These are phyloP conservation scores for Usnea hakonensis DNA, from an alignment of 495 filamentous ascomycete genomes.

Conservation along the genomic window DNA sequence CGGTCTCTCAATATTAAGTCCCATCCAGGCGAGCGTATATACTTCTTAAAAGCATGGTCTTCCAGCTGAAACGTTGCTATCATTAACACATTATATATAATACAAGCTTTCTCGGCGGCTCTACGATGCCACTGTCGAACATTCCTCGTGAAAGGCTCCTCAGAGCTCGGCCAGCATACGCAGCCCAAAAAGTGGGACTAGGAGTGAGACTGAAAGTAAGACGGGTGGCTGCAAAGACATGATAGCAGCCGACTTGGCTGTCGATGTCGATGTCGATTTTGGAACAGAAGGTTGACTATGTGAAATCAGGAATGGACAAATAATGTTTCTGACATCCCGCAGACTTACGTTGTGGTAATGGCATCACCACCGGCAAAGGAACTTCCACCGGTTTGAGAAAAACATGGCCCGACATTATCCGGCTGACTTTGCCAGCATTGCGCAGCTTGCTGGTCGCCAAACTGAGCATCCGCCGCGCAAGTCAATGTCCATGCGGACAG, in stretches of 20 bases:
- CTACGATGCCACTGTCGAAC: neutral
- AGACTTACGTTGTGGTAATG: too few species aligned
- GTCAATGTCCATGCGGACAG: neutral
- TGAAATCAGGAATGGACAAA: neutral
- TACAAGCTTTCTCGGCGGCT: neutral
- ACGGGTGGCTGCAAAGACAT: neutral
- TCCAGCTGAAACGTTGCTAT: too few species aligned
- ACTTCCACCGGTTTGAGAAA: neutral
- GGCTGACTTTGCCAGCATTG: conserved; percentile 32
- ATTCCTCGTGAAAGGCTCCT: neutral
- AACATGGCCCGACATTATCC: neutral
- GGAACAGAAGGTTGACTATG: neutral
- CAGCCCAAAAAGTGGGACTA: neutral
- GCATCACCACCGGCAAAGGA: too few species aligned
- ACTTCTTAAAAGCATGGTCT: too few species aligned
- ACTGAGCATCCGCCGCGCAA: neutral
- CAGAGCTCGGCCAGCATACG: neutral
- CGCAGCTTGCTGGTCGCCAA: conserved; percentile 18
- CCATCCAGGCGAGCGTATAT: too few species aligned
- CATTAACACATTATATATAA: too few species aligned
- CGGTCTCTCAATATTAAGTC: too few species aligned
- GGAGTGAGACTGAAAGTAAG: neutral
- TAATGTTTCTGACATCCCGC: too few species aligned
- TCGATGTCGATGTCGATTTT: neutral
- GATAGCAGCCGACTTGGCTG: neutral